Conservation (phyloP, 805 yeast species). For the Myxozyma udenii region DNA sequence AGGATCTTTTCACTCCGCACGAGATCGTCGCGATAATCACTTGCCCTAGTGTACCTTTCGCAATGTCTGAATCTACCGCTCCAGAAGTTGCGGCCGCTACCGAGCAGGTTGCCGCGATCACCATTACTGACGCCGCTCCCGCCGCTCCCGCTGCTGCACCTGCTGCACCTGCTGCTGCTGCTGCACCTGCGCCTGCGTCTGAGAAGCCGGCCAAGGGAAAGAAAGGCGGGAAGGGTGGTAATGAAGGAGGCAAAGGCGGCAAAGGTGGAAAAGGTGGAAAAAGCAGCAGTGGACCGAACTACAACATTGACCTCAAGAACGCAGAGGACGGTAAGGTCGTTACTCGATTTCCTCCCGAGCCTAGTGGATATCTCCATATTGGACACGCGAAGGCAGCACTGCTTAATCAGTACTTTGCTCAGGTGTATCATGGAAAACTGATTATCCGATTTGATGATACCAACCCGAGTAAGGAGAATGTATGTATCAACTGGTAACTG, state of each 20-base stretch:
- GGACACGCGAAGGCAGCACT: conserved; percentile 99
- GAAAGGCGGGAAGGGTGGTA: conserved; percentile 10
- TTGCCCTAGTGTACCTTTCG: no score
- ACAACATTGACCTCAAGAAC: conserved; percentile 85
- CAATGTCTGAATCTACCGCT: background rate
- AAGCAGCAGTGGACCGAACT: conserved; percentile 89
- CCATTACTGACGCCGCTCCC: conserved; percentile 6
- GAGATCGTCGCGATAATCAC: no score
- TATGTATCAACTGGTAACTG: background rate
- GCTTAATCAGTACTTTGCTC: conserved; percentile 93
- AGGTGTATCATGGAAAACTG: conserved; percentile 91
- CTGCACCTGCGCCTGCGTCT: conserved; percentile 1
- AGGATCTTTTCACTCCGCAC: no score
- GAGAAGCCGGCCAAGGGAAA: background rate
- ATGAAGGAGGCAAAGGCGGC: conserved; percentile 8
- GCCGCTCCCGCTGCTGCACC: conserved; percentile 6
- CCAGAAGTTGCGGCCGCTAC: background rate
- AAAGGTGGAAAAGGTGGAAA: conserved; percentile 40
- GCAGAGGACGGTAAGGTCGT: conserved; percentile 95
- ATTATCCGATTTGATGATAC: conserved; percentile 98
- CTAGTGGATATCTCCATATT: conserved; percentile 97
- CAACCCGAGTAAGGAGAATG: conserved; percentile 92
- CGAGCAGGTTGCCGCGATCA: background rate
- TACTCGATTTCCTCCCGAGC: conserved; percentile 99
- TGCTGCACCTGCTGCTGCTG: background rate